Percentiles rank a stretch among this genome's conserved stretches.
Evolutionary conservation across 805 yeast species (phyloP).

Genomic region (Naumovozyma castellii): DNA sequence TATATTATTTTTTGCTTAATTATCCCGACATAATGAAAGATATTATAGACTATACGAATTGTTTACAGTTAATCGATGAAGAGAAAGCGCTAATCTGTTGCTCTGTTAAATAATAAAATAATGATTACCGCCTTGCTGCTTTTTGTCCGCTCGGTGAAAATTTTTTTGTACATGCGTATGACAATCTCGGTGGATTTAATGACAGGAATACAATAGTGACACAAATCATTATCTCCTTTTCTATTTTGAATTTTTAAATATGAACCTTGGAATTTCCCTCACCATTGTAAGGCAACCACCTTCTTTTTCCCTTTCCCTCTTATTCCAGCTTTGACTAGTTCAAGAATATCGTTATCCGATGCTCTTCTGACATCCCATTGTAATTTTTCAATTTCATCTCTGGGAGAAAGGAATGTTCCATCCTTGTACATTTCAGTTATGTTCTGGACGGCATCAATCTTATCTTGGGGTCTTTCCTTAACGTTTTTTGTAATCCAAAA

Average conservation of each 20-base stretch:
- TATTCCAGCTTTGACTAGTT: conserved; percentile 38
- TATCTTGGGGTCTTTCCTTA: conserved; percentile 48
- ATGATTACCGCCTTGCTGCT: neutral
- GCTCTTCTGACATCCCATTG: conserved; percentile 25
- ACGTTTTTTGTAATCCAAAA: conserved; percentile 83
- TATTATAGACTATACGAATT: neutral
- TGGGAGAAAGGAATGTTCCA: conserved; percentile 48
- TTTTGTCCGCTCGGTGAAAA: neutral
- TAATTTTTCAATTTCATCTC: conserved; percentile 32
- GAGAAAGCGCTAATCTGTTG: neutral
- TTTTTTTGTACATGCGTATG: neutral
- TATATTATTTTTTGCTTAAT: conserved; percentile 1
- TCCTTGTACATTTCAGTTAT: conserved; percentile 49
- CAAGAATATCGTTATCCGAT: conserved; percentile 35
- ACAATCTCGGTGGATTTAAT: neutral
- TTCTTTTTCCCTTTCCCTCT: conserved; percentile 28
- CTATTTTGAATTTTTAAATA: no score
- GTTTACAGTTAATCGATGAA: neutral
- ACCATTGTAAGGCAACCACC: conserved; percentile 25
- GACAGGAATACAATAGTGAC: neutral
- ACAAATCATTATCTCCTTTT: no score
- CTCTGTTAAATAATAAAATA: neutral
- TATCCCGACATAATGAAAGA: neutral
- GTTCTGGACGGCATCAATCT: conserved; percentile 44
- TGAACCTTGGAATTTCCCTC: no score